These are phyloP conservation scores for Cytospora piceae DNA, from an alignment of 2,329 filamentous ascomycete genomes.

Conservation along the genomic window DNA sequence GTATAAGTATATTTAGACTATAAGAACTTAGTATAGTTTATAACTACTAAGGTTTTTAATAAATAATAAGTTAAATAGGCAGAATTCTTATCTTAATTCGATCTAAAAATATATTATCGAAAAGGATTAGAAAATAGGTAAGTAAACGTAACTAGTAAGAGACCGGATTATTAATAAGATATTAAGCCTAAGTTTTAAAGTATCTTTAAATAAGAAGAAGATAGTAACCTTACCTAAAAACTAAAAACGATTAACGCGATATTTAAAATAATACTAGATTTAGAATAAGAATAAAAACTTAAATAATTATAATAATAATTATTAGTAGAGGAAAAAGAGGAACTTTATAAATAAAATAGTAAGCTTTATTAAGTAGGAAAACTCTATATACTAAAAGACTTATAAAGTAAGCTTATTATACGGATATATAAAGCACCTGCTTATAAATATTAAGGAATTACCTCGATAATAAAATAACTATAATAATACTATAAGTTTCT, in stretches of 20 bases:
- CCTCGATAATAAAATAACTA: not conserved
- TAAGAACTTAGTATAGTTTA: no score
- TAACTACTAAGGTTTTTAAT: no score
- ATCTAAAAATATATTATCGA: no score
- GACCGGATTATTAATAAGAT: not conserved
- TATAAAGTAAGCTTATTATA: not conserved
- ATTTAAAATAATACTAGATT: not conserved
- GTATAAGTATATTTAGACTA: no score
- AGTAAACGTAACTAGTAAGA: no score
- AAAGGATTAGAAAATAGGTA: no score
- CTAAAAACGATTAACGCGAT: not conserved
- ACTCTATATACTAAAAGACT: constrained; percentile 2
- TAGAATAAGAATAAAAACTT: not conserved
- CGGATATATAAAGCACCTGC: not conserved
- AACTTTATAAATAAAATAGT: not conserved
- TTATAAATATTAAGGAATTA: constrained; percentile 12
- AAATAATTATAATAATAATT: not conserved
- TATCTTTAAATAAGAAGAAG: not conserved
- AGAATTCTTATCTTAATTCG: no score
- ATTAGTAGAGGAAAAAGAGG: not conserved
- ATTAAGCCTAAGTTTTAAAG: not conserved
- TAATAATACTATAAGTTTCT: no score
- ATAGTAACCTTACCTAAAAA: not conserved
- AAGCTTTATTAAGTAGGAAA: not conserved
- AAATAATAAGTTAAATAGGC: no score